Conservation (phyloP, 2,329 filamentous ascomycete species). For the Clarireedia sp. region DNA sequence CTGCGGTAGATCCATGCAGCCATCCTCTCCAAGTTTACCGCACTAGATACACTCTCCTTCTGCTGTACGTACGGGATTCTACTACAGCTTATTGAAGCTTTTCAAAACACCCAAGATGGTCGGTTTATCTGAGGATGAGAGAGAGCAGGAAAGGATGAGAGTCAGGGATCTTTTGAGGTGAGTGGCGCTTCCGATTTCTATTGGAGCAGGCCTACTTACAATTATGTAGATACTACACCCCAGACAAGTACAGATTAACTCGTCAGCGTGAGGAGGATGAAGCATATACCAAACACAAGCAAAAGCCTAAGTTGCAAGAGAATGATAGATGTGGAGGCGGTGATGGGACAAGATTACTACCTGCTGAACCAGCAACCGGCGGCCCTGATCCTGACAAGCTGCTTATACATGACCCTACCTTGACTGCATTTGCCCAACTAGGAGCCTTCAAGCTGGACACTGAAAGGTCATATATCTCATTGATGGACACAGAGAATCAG, state of each 20-base stretch:
- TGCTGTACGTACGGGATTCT: neutral
- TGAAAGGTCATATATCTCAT: constrained; percentile 39
- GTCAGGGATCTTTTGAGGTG: constrained; percentile 8
- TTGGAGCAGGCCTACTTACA: neutral
- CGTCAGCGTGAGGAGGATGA: neutral
- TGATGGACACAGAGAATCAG: constrained; percentile 20
- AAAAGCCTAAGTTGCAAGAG: neutral
- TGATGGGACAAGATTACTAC: neutral
- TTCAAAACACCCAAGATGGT: neutral
- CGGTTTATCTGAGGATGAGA: neutral
- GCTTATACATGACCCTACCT: constrained; percentile 31
- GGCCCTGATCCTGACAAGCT: constrained; percentile 3
- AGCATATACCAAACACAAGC: neutral
- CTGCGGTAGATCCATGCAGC: neutral
- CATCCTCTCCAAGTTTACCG: neutral
- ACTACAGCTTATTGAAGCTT: neutral
- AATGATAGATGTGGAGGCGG: neutral
- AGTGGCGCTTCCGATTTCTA: neutral
- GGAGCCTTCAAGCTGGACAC: constrained; percentile 38
- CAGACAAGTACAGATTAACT: neutral
- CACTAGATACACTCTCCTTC: neutral
- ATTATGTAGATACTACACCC: constrained; percentile 8
- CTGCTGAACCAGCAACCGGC: neutral
- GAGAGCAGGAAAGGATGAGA: constrained; percentile 2
- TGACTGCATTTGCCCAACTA: constrained; percentile 40